Evolutionary conservation across 164 flowering plant species (phyloP).

Genomic region (Magnolia sinica): DNA sequence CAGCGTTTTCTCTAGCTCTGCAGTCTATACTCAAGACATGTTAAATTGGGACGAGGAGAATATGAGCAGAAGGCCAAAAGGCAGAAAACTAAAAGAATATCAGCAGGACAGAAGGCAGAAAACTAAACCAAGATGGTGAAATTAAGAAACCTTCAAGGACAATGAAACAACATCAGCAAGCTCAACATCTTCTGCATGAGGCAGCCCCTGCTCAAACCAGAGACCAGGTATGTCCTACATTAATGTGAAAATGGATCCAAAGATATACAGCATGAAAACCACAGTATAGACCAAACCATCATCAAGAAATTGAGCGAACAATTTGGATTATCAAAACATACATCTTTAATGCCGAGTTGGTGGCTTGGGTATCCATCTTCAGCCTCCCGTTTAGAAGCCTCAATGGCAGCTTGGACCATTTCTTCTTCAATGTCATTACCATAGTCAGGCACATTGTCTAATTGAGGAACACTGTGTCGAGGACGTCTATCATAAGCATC

Average conservation of each 20-base stretch:
- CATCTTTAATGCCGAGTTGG: constrained; percentile 21
- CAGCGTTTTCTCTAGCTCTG: constrained; percentile 65
- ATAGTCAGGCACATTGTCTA: constrained; percentile 39
- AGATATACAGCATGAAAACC: not conserved
- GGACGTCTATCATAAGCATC: constrained; percentile 20
- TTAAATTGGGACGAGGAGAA: not conserved
- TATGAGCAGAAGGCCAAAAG: not conserved
- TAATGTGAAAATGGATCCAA: constrained; percentile 8
- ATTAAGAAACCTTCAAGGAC: constrained; percentile 56
- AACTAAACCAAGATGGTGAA: not conserved
- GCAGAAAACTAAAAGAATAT: not conserved
- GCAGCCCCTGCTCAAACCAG: constrained; percentile 27
- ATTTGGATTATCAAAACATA: constrained; percentile 18
- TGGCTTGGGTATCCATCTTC: constrained; percentile 30
- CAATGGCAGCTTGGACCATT: constrained; percentile 94
- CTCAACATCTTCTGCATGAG: constrained; percentile 56
- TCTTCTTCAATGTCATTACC: constrained; percentile 87
- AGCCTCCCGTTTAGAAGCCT: constrained; percentile 82
- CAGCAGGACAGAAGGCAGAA: not conserved
- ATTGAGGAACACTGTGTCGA: constrained; percentile 50
- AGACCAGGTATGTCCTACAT: constrained; percentile 33
- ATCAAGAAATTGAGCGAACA: not conserved
- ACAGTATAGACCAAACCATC: not conserved
- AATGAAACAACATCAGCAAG: constrained; percentile 67
- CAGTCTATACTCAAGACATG: constrained; percentile 49